Percentiles rank a stretch among this genome's conserved stretches.
These are phyloP conservation scores for Euphorbia schlechtendalii DNA, from an alignment of 441 rosid species.

Conservation along the genomic window DNA sequence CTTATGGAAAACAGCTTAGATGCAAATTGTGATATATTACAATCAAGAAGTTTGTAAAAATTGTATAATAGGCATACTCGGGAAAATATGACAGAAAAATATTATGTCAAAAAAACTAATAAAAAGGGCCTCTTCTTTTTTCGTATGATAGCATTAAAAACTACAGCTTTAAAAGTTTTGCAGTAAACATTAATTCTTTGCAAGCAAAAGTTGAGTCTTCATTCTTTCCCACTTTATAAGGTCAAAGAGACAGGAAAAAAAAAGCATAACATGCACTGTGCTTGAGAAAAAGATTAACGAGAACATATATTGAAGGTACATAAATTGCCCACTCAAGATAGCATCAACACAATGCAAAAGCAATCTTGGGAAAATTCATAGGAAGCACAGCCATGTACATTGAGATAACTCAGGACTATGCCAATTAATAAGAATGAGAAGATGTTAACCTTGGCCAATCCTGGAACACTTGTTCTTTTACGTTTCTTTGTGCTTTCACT, in stretches of 20 bases:
- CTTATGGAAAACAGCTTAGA: background rate
- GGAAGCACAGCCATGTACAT: background rate
- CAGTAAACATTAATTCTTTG: background rate
- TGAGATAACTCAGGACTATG: conserved; percentile 9
- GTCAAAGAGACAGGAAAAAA: background rate
- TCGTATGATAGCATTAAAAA: background rate
- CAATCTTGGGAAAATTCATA: background rate
- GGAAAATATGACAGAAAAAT: background rate
- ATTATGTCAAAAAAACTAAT: background rate
- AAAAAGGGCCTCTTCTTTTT: background rate
- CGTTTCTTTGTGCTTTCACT: conserved; percentile 64
- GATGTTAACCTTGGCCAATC: conserved; percentile 63
- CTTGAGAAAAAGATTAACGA: background rate
- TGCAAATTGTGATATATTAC: background rate
- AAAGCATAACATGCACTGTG: background rate
- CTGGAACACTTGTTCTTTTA: conserved; percentile 66
- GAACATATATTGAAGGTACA: background rate
- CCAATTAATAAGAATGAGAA: conserved; percentile 6
- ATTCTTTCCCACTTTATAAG: background rate
- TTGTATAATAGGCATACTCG: background rate
- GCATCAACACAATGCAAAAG: background rate
- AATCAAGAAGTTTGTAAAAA: background rate
- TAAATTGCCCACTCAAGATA: background rate
- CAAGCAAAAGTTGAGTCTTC: background rate
- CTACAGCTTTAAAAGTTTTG: background rate